A percentile compares a stretch with the other conserved stretches of the same genome.
Evolutionary conservation across 768 basidiomycete species (phyloP).

Genomic region (Boletus speciosus): DNA sequence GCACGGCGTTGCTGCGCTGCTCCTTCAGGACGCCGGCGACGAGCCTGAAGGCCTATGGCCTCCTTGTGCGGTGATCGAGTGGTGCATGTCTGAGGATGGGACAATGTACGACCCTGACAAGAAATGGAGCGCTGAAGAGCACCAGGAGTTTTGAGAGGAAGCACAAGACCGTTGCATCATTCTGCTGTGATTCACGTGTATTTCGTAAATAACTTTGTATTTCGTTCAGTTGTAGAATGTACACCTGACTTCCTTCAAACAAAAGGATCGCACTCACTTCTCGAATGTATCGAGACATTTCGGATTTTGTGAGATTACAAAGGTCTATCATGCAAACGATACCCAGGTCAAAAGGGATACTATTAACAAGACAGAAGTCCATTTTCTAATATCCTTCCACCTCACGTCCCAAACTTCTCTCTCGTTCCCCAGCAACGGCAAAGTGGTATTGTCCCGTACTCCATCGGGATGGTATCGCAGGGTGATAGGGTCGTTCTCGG

Average conservation of each 20-base stretch:
- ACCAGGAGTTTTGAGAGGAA: neutral
- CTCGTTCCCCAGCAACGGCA: neutral
- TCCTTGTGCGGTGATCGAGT: slow-evolving; percentile 51
- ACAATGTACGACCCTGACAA: slow-evolving; percentile 35
- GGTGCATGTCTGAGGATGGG: slow-evolving; percentile 61
- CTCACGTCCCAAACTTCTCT: slow-evolving; percentile 9
- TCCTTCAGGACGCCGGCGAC: slow-evolving; percentile 63
- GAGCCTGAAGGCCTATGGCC: slow-evolving; percentile 59
- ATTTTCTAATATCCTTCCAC: slow-evolving; percentile 30
- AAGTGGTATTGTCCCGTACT: neutral
- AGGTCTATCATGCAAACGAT: slow-evolving; percentile 17
- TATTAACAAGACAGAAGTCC: slow-evolving; percentile 26
- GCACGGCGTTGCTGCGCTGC: slow-evolving; percentile 66
- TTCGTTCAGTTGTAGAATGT: neutral
- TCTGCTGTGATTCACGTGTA: neutral
- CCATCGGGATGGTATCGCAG: neutral
- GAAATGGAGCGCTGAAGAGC: slow-evolving; percentile 22
- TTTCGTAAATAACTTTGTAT: neutral
- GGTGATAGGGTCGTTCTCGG: neutral
- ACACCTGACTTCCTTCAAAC: neutral
- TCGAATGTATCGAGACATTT: neutral
- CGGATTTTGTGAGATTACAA: neutral
- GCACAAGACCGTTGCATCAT: neutral
- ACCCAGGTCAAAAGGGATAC: slow-evolving; percentile 28
- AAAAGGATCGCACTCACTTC: neutral